phyloP scores from a whole-genome alignment of 768 basidiomycete genomes.

The Trametes maxima region DNA sequence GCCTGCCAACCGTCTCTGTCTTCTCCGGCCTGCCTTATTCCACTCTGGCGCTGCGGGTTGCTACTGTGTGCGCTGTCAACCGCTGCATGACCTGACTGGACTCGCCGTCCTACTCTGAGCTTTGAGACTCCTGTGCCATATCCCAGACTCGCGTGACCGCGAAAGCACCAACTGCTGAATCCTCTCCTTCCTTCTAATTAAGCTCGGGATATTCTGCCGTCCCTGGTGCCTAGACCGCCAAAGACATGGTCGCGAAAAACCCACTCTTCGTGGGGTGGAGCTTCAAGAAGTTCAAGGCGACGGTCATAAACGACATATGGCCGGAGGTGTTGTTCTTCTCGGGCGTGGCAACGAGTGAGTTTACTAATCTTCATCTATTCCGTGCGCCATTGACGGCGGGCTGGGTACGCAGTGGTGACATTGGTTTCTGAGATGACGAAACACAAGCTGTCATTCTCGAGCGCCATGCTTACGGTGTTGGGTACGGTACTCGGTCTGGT shows the following conservation, averaged over 20 bases:
- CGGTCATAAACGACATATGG: conserved; percentile 69
- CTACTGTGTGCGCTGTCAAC: neutral
- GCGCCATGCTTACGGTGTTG: conserved; percentile 63
- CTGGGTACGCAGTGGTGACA: conserved; percentile 50
- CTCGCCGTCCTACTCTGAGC: neutral
- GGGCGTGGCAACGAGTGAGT: conserved; percentile 54
- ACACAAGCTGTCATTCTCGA: conserved; percentile 53
- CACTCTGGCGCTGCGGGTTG: neutral
- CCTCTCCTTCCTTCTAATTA: neutral
- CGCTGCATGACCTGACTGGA: no score
- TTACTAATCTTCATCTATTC: conserved; percentile 27
- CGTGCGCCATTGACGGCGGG: neutral
- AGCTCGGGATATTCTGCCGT: neutral
- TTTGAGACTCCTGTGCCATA: neutral
- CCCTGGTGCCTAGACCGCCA: neutral
- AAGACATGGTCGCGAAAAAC: conserved; percentile 40
- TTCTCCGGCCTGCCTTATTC: neutral
- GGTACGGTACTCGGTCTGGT: conserved; percentile 75
- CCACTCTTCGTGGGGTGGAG: conserved; percentile 54
- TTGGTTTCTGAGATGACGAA: conserved; percentile 52
- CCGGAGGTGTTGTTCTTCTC: conserved; percentile 65
- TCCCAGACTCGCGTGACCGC: neutral
- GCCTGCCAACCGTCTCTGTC: conserved; percentile 1
- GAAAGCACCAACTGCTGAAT: neutral
- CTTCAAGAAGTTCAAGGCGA: conserved; percentile 54